Evolutionary conservation across 176 grass and related monocot genomes (phyloP), one percentile per base, ranked within the genome.

Genomic region (Eremochloa ophiuroides): DNA sequence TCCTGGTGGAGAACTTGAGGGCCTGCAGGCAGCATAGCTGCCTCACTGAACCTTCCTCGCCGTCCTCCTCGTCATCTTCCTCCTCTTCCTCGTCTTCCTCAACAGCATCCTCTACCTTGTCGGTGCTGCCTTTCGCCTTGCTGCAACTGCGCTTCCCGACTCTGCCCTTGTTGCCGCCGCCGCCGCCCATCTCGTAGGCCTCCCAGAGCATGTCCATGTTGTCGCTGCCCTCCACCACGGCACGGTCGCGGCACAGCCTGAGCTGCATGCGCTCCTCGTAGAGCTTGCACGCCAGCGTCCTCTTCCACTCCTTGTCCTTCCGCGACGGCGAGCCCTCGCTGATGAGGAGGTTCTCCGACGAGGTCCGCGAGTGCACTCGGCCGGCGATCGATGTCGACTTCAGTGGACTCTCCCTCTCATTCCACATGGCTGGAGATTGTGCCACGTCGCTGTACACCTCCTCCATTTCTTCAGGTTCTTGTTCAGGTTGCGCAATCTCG

Each of bases 181-280:
- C 60, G 41, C 66, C 73, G 82, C 88, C 91, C 17, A 83, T 77
- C 86, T 99, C 96, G 82, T 95, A 95, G 58, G 93, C 96, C 87
- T 99, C 96, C 96, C 96, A 95, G 20, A 99, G 84, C 84, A 93
- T 76, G 77, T 99, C 96, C 96, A 99, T 99, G 71, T 95, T 89
- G 69, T 95, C 87, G 16, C 80, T 80, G 51, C 76, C 87, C 61
- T 89, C 93, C 23, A 78, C 87, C 23, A 86, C 63, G 38, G 80
- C 76, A 22, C 85, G 70, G 83, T 93, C 86, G 37, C 91, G 85
- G 75, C 77, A 75, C 8, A 97, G 78, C 89, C 87, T 89, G 40
- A 61, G 63, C 33, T 90, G 91, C 66, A 95, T 95, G 25, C 93
- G 71, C 63, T 99, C 96, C 83, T 99, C 96, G 33, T 99, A 95